Percentiles rank a stretch among this genome's conserved stretches.
Conservation (phyloP, 169 alveolate species). For the Amoebophrya sp. region DNA sequence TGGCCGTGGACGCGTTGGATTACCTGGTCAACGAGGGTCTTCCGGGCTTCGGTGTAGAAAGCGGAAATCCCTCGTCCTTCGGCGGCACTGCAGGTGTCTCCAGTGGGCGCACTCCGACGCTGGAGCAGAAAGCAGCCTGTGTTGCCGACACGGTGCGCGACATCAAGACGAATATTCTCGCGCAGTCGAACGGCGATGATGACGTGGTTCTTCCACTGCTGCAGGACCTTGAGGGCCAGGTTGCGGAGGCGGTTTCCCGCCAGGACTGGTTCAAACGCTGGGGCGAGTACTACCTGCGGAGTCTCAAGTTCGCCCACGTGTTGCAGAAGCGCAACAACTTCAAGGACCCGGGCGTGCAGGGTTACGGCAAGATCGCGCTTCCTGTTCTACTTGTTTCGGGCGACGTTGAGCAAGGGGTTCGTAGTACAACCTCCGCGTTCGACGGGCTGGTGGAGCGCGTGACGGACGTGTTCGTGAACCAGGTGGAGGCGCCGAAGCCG, state of each 20-base stretch:
- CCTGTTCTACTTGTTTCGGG: too few relatives aligned
- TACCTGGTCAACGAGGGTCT: too few relatives aligned
- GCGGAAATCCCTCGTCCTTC: too few relatives aligned
- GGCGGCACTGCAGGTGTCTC: too few relatives aligned
- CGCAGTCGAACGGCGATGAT: background rate
- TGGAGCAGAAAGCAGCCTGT: too few relatives aligned
- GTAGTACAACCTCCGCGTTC: background rate
- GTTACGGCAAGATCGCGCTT: background rate
- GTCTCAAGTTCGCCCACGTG: background rate
- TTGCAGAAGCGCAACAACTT: constrained; percentile 1
- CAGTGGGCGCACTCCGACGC: too few relatives aligned
- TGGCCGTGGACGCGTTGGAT: too few relatives aligned
- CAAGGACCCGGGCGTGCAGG: background rate
- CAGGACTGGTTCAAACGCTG: background rate
- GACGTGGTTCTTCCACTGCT: background rate
- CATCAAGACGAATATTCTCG: background rate
- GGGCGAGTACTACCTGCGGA: background rate
- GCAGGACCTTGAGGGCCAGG: background rate
- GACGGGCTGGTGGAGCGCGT: background rate
- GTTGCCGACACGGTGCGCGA: too few relatives aligned
- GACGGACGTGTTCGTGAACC: background rate
- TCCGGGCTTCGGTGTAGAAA: too few relatives aligned
- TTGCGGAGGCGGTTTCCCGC: background rate
- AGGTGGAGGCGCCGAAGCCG: background rate
- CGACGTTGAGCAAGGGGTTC: too few relatives aligned